These are phyloP conservation scores for Fusarium tricinctum DNA, from an alignment of 2,329 filamentous ascomycete species.

Conservation along the genomic window DNA sequence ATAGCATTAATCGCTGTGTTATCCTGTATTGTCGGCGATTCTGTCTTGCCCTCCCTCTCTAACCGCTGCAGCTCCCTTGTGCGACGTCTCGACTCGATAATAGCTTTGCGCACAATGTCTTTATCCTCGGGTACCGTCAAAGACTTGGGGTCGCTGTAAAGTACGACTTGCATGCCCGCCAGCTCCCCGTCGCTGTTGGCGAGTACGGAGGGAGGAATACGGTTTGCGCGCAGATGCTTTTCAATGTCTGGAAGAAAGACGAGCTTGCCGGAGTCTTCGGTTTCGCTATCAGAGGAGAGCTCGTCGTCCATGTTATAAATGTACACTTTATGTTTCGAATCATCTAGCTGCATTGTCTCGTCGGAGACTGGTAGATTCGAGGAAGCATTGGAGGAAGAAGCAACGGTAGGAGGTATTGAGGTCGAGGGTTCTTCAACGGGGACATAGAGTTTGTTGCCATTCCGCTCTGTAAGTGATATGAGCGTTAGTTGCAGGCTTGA, in stretches of 20 bases:
- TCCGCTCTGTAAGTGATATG: conserved; percentile 63
- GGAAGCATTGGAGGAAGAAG: conserved; percentile 33
- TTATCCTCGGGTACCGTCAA: conserved; percentile 80
- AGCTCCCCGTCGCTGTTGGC: conserved; percentile 68
- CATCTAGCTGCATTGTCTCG: conserved; percentile 86
- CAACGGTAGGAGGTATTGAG: conserved; percentile 44
- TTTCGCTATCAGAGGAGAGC: conserved; percentile 68
- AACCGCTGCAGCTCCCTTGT: conserved; percentile 70
- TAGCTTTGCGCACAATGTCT: conserved; percentile 84
- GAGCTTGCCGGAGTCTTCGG: conserved; percentile 69
- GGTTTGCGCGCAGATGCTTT: conserved; percentile 80
- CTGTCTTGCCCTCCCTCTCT: conserved; percentile 52
- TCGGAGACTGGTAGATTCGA: conserved; percentile 51
- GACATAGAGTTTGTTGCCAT: conserved; percentile 75
- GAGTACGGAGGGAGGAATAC: conserved; percentile 76
- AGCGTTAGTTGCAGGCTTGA: conserved; percentile 12
- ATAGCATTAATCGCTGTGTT: conserved; percentile 25
- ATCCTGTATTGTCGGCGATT: conserved; percentile 8
- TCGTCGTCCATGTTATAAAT: conserved; percentile 93
- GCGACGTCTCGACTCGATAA: conserved; percentile 82
- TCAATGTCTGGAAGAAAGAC: conserved; percentile 90
- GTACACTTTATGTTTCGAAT: conserved; percentile 89
- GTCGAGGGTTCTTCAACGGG: conserved; percentile 66
- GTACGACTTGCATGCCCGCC: conserved; percentile 79
- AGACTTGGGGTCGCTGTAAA: conserved; percentile 85